These are phyloP conservation scores for Colletotrichum gigasporum DNA, from an alignment of 2,329 filamentous ascomycete species.

Conservation along the genomic window DNA sequence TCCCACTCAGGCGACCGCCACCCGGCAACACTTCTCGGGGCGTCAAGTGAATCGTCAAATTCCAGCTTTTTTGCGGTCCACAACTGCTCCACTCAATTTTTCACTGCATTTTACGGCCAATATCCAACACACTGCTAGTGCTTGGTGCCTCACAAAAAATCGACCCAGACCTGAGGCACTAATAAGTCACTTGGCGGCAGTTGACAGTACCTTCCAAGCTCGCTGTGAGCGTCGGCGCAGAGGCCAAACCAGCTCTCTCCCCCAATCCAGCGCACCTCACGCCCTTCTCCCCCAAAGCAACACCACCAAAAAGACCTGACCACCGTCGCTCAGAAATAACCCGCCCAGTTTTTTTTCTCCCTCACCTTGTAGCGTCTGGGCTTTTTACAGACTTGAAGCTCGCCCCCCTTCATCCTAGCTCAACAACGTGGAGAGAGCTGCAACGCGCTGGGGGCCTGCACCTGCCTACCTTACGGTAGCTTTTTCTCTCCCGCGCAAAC, in stretches of 20 bases:
- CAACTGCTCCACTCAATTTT: not conserved
- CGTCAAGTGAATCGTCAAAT: not conserved
- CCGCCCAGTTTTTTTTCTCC: not conserved
- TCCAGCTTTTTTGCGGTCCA: not conserved
- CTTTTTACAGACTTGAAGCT: not conserved
- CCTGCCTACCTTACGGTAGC: not conserved
- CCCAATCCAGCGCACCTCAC: not conserved
- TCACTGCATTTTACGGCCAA: not conserved
- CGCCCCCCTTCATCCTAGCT: not conserved
- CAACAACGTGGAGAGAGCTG: slow-evolving; percentile 13
- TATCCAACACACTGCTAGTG: not conserved
- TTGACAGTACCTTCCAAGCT: no score
- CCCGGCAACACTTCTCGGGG: not conserved
- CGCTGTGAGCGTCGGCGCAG: not conserved
- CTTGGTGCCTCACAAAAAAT: not conserved
- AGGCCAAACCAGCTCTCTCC: not conserved
- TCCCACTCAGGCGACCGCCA: not conserved
- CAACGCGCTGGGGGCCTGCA: not conserved
- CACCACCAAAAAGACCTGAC: not conserved
- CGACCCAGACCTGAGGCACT: not conserved
- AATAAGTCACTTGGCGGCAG: no score
- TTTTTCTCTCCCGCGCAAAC: not conserved
- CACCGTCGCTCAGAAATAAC: not conserved
- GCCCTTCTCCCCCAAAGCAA: not conserved
- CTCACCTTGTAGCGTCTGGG: not conserved